Base-by-base conservation (phyloP, 2,329 filamentous ascomycete species). In the Trichoderma polysporum region DNA sequence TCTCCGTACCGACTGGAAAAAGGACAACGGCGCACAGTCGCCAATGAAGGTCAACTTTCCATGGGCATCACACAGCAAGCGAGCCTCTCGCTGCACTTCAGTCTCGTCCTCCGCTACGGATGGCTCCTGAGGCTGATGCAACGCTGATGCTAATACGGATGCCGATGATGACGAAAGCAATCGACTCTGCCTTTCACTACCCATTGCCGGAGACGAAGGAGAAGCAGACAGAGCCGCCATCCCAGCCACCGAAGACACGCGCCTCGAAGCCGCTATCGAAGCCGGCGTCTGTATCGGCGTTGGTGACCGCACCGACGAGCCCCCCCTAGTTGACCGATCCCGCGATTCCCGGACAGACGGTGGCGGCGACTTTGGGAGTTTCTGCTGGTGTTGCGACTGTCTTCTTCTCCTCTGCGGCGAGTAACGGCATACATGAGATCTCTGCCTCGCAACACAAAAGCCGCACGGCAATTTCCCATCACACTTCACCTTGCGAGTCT, bases 21-120 rank as follows among this genome's bases (percentile, higher is more conserved):
- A 83, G 0, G 84, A 86, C 22, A 86, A 74, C 0, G 84, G 84
- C 4, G 84, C 84, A 69, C 84, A 86, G 71, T 86, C 84, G 5
- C 84, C 84, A 27, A 86, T 83, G 71, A 86, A 86, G 33, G 85
- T 83, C 25, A 85, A 73, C 70, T 85, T 85, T 0, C 84, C 84
- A 66, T 84, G 82, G 0, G 82, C 79, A 68, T 86, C 84, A 49
- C 81, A 81, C 0, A 86, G 75, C 5, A 86, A 75, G 2, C 84
- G 77, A 2, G 84, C 84, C 67, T 86, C 84, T 1, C 83, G 78
- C 2, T 83, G 84, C 3, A 86, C 84, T 25, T 86, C 84, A 0
- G 84, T 83, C 68, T 86, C 83, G 41, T 86, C 84, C n/a, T 84
- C 82, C 0, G 76, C 76, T 1, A 76, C 49, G 1, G 52, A 66